Evolutionary conservation across 345 rosid species (phyloP), one percentile per base, ranked within the genome.

Genomic region (Gossypium longicalyx): DNA sequence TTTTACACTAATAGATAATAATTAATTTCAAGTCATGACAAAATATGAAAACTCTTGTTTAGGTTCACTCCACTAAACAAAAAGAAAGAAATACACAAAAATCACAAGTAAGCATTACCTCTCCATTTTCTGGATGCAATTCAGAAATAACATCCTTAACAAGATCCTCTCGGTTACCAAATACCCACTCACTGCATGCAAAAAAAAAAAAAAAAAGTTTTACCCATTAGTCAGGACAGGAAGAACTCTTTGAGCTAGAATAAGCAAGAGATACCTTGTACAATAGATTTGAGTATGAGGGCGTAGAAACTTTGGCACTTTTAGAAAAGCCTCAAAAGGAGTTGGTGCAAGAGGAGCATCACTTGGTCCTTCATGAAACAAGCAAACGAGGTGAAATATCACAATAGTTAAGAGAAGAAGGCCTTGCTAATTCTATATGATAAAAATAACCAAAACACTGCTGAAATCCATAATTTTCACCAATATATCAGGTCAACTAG

Each of bases 271-370:
- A 77, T 87, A 94, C 99, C 98, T 95, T 64, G 94, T 93, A 82
- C 98, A 94, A 77, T 88, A 94, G 75, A 94, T 89, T 78, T 93
- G 98, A 67, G 97, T 91, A 80, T 90, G 96, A 22, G 96, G 99
- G 17, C 98, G 91, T 43, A 95, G 80, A 76, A 89, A 94, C 75
- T 87, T 92, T 48, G 99, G 97, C 83, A 95, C 99, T 89, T 93
- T 93, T 75, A 92, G 87, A 84, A 95, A 95, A 79, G 98, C 89
- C 82, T 90, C 98, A 27, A 95, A 91, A 77, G 91, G 89, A 47
- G 88, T 85, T 77, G 98, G 93, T 63, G 90, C 98, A 77, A 95
- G 93, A 73, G 99, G 99, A 48, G 91, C 89, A 75, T 95, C 99
- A 27, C 81, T 89, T 16, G 97, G 99, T 72, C 98, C 98, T 93